phyloP scores from a whole-genome alignment of 805 yeast species.

The Debaryomyces maramus region DNA sequence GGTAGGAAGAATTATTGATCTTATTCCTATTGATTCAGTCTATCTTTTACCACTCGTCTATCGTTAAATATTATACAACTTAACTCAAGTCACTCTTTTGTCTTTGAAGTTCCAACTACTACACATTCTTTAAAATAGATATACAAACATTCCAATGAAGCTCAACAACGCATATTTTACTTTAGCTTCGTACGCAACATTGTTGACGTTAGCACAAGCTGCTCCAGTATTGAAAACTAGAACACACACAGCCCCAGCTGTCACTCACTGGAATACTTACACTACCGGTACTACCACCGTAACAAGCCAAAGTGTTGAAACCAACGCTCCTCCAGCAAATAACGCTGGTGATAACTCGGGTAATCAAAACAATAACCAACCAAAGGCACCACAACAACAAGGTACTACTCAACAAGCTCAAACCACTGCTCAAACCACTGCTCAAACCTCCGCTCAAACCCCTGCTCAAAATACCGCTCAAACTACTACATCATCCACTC shows the following conservation, averaged over 20 bases:
- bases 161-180: background rate
- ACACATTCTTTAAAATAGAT: background rate
- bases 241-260: constrained; percentile 28
- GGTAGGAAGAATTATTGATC: too few species aligned
- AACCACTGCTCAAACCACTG: constrained; percentile 6
- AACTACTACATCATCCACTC: constrained; percentile 7
- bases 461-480: constrained; percentile 5
- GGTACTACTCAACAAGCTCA: constrained; percentile 11
- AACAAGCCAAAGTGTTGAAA: constrained; percentile 16
- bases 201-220: constrained; percentile 19
- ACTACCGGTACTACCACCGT: constrained; percentile 16
- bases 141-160: constrained; percentile 2
- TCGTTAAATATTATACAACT: background rate
- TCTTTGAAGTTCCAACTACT: background rate
- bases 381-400: constrained; percentile 18
- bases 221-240: constrained; percentile 26
- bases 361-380: constrained; percentile 14
- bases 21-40: too few species aligned
- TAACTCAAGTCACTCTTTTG: background rate
- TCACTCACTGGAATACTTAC: constrained; percentile 23
- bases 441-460: constrained; percentile 7
- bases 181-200: constrained; percentile 6
- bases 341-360: constrained; percentile 14
- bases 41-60: background rate
- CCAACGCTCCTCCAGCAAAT: constrained; percentile 20